Evolutionary conservation across 2,329 filamentous ascomycete genomes (phyloP).

Genomic region (Clathrospora elynae): DNA sequence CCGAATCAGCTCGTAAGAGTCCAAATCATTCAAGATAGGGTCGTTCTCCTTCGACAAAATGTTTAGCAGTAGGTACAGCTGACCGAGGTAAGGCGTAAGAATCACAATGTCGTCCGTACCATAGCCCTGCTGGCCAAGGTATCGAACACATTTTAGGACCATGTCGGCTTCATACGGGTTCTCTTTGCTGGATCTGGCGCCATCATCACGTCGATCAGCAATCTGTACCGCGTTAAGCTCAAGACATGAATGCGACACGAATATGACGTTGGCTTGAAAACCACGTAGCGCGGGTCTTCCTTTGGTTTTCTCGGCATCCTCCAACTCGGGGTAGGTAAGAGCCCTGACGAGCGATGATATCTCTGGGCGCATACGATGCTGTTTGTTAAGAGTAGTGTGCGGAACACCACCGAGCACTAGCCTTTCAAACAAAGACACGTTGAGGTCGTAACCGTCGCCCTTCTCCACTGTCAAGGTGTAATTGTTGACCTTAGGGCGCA

Average conservation of each 20-base stretch:
- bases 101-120: slow-evolving; percentile 68
- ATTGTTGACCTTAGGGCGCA: slow-evolving; percentile 69
- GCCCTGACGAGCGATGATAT: slow-evolving; percentile 64
- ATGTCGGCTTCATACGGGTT: slow-evolving; percentile 71
- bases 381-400: slow-evolving; percentile 61
- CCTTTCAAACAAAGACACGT: slow-evolving; percentile 71
- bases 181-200: slow-evolving; percentile 59
- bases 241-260: slow-evolving; percentile 65
- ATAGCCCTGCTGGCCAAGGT: slow-evolving; percentile 74
- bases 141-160: slow-evolving; percentile 67
- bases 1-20: slow-evolving; percentile 65
- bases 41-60: slow-evolving; percentile 63
- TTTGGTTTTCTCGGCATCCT: slow-evolving; percentile 59
- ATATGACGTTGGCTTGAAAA: slow-evolving; percentile 64
- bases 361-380: slow-evolving; percentile 72
- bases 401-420: slow-evolving; percentile 62
- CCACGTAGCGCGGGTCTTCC: slow-evolving; percentile 59
- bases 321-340: slow-evolving; percentile 66
- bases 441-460: slow-evolving; percentile 68
- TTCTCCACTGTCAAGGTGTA: slow-evolving; percentile 66
- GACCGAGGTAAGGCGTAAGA: slow-evolving; percentile 73
- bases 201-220: slow-evolving; percentile 58
- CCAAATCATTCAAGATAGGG: slow-evolving; percentile 70
- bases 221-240: slow-evolving; percentile 57
- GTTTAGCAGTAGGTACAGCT: slow-evolving; percentile 63